These are phyloP conservation scores for Dissophora ornata DNA, from an alignment of 192 early-diverging fungal species.

Conservation along the genomic window DNA sequence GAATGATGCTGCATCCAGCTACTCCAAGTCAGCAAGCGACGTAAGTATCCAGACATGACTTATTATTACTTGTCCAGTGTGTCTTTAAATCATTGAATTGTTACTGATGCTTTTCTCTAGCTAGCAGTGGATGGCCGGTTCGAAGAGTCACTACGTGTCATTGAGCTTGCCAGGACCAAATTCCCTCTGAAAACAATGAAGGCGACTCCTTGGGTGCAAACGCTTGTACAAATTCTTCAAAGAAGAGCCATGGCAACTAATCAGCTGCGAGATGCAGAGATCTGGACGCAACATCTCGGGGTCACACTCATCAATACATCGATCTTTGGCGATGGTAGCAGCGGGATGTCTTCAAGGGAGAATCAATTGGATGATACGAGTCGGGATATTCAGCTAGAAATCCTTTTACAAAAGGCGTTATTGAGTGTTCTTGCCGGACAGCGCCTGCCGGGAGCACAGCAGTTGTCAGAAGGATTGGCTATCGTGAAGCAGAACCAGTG, in stretches of 20 bases:
- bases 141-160: conserved; percentile 23
- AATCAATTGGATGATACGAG: conserved; percentile 25
- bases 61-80: background rate
- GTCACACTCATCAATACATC: conserved; percentile 16
- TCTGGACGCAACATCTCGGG: conserved; percentile 24
- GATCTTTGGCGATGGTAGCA: background rate
- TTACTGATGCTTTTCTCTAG: conserved; percentile 18
- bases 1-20: conserved; percentile 24
- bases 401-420: conserved; percentile 21
- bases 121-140: conserved; percentile 13
- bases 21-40: conserved; percentile 32
- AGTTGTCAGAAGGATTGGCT: conserved; percentile 30
- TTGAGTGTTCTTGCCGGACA: conserved; percentile 24
- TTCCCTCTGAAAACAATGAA: conserved; percentile 33
- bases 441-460: conserved; percentile 12
- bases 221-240: conserved; percentile 37
- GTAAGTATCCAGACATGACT: conserved; percentile 5
- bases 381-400: conserved; percentile 31
- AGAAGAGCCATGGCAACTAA: conserved; percentile 20
- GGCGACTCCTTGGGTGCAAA: conserved; percentile 38
- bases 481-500: conserved; percentile 33
- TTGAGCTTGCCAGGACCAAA: conserved; percentile 21
- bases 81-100: too few species aligned
- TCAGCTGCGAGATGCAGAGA: conserved; percentile 28
- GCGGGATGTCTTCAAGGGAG: background rate